Evolutionary conservation across 768 basidiomycete species (phyloP).

Genomic region (Galerina sulciceps): DNA sequence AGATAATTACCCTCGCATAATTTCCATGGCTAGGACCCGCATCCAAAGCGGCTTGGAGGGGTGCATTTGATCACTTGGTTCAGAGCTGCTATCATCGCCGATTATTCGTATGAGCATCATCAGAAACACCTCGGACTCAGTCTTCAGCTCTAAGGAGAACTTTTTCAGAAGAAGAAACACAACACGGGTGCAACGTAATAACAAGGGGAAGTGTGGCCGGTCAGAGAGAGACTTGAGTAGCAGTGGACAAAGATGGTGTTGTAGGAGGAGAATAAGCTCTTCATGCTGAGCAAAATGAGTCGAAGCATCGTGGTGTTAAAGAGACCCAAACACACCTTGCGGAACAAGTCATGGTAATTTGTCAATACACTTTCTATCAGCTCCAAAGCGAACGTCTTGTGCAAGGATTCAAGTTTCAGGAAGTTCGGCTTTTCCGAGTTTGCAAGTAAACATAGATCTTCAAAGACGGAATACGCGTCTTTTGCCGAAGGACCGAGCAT

Average conservation of each 20-base stretch:
- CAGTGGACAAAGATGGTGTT: slow-evolving; percentile 88
- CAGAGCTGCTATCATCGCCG: slow-evolving; percentile 49
- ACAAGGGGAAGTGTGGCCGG: slow-evolving; percentile 82
- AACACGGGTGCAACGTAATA: slow-evolving; percentile 89
- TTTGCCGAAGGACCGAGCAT: slow-evolving; percentile 73
- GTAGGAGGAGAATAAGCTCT: slow-evolving; percentile 85
- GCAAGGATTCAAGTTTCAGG: slow-evolving; percentile 79
- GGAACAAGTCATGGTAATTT: slow-evolving; percentile 86
- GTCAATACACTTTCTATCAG: slow-evolving; percentile 95
- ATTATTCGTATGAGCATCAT: slow-evolving; percentile 70
- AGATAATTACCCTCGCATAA: slow-evolving; percentile 74
- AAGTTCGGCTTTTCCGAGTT: slow-evolving; percentile 82
- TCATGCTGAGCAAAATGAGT: slow-evolving; percentile 55
- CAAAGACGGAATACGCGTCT: slow-evolving; percentile 88
- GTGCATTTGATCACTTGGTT: slow-evolving; percentile 33
- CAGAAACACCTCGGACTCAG: slow-evolving; percentile 88
- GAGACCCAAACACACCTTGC: slow-evolving; percentile 55
- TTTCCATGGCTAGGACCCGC: slow-evolving; percentile 90
- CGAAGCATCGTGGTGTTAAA: neutral
- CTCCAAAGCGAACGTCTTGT: slow-evolving; percentile 96
- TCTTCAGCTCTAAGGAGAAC: slow-evolving; percentile 79
- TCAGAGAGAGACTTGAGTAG: slow-evolving; percentile 87
- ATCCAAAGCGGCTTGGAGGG: slow-evolving; percentile 76
- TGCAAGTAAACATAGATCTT: slow-evolving; percentile 90
- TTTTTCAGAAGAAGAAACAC: slow-evolving; percentile 93